Evolutionary conservation across 1,284 basidiomycete species (phyloP).

Genomic region (Entoloma clypeatum): DNA sequence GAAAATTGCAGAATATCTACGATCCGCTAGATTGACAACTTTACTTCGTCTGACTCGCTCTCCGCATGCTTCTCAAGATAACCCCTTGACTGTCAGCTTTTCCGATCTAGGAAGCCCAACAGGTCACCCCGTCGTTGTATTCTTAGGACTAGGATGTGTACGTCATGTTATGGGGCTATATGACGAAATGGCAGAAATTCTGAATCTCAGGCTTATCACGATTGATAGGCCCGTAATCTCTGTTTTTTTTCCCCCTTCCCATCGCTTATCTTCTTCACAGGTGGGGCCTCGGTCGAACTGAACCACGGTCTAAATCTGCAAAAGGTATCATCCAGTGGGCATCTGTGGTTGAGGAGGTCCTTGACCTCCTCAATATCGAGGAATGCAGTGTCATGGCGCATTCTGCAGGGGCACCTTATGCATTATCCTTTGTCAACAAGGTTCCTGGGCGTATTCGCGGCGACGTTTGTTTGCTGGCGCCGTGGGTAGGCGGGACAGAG

Average conservation of each 20-base stretch:
- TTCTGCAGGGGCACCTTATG: conserved; percentile 96
- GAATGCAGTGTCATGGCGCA: conserved; percentile 91
- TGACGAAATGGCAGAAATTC: conserved; percentile 90
- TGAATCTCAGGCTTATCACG: conserved; percentile 87
- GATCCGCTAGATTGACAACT: conserved; percentile 80
- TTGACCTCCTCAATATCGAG: conserved; percentile 76
- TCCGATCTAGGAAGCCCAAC: conserved; percentile 84
- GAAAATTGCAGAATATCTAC: conserved; percentile 78
- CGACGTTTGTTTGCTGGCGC: conserved; percentile 85
- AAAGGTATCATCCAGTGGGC: conserved; percentile 91
- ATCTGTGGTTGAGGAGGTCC: conserved; percentile 83
- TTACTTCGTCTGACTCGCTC: conserved; percentile 74
- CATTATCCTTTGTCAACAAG: conserved; percentile 80
- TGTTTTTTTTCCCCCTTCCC: conserved; percentile 4
- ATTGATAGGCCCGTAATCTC: conserved; percentile 72
- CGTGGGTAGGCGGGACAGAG: conserved; percentile 94
- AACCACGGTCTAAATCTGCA: conserved; percentile 63
- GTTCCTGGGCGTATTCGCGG: conserved; percentile 76
- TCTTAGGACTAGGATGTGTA: conserved; percentile 91
- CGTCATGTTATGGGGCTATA: conserved; percentile 93
- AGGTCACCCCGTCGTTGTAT: conserved; percentile 86
- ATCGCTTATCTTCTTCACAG: conserved; percentile 33
- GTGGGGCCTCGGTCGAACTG: conserved; percentile 92
- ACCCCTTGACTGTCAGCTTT: conserved; percentile 81
- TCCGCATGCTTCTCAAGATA: conserved; percentile 71